phyloP scores from a whole-genome alignment of 306 rosid genomes.

The Lathyrus oleraceus region DNA sequence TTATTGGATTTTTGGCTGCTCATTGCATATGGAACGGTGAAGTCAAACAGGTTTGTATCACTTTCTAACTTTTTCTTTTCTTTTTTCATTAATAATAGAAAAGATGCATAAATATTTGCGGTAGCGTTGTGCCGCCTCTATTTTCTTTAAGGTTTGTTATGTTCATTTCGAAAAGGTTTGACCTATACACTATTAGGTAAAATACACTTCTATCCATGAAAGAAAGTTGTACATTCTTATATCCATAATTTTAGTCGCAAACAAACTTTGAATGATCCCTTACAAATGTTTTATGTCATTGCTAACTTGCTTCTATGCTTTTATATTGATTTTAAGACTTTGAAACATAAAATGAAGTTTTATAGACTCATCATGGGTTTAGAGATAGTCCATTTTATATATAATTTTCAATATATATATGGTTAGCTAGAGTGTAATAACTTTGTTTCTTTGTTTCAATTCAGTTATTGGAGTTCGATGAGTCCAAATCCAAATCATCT shows the following conservation, averaged over 20 bases:
- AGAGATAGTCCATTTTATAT: neutral
- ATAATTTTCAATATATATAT: neutral
- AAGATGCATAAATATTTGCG: too few relatives aligned
- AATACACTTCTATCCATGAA: neutral
- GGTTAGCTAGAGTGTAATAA: neutral
- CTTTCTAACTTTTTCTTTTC: too few relatives aligned
- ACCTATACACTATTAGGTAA: too few relatives aligned
- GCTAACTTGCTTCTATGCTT: neutral
- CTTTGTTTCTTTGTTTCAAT: slow-evolving; percentile 13
- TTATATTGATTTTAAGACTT: neutral
- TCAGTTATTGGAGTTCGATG: slow-evolving; percentile 79
- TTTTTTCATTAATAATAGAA: too few relatives aligned
- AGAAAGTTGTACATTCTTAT: neutral
- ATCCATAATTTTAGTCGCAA: neutral
- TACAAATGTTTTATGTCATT: neutral
- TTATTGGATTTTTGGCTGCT: slow-evolving; percentile 77
- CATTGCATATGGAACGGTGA: slow-evolving; percentile 81
- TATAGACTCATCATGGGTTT: neutral
- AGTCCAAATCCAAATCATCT: slow-evolving; percentile 44
- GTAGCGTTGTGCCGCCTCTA: too few relatives aligned
- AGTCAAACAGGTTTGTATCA: slow-evolving; percentile 67
- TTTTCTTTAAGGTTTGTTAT: too few relatives aligned
- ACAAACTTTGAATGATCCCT: neutral
- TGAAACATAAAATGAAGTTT: neutral
- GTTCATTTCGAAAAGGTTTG: too few relatives aligned